These are phyloP conservation scores for Plasmodium yoelii DNA, from an alignment of 169 alveolate species.

Conservation along the genomic window DNA sequence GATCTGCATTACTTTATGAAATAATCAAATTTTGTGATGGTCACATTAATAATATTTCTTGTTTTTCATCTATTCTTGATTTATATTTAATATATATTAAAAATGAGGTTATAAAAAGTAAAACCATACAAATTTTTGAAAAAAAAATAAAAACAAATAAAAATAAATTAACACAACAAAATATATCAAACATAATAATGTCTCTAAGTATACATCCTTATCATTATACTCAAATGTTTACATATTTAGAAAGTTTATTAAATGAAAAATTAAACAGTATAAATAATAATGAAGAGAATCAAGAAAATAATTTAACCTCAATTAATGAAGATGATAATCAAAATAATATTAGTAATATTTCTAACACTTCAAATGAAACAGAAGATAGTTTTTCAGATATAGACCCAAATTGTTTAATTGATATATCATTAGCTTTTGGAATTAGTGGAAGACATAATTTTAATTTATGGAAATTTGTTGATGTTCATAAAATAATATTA, in stretches of 20 bases:
- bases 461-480: conserved; percentile 49
- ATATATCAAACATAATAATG: conserved; percentile 53
- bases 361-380: not conserved
- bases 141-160: conserved; percentile 68
- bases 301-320: not conserved
- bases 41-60: conserved; percentile 23
- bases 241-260: conserved; percentile 58
- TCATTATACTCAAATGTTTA: conserved; percentile 70
- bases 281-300: not conserved
- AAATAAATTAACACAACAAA: conserved; percentile 45
- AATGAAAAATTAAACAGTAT: conserved; percentile 31
- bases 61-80: conserved; percentile 27
- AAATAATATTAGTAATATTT: not conserved
- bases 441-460: conserved; percentile 62
- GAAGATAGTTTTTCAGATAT: not conserved
- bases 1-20: conserved; percentile 10
- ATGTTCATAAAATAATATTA: conserved; percentile 55
- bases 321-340: not conserved
- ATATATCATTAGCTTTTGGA: conserved; percentile 59
- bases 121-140: conserved; percentile 52
- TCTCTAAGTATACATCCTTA: conserved; percentile 66
- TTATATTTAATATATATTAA: conserved; percentile 59
- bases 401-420: conserved; percentile 47
- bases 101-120: conserved; percentile 38
- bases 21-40: conserved; percentile 51